Evolutionary conservation across 352 stramenopile genomes (phyloP).

Genomic region (Pythium myriotylum): DNA sequence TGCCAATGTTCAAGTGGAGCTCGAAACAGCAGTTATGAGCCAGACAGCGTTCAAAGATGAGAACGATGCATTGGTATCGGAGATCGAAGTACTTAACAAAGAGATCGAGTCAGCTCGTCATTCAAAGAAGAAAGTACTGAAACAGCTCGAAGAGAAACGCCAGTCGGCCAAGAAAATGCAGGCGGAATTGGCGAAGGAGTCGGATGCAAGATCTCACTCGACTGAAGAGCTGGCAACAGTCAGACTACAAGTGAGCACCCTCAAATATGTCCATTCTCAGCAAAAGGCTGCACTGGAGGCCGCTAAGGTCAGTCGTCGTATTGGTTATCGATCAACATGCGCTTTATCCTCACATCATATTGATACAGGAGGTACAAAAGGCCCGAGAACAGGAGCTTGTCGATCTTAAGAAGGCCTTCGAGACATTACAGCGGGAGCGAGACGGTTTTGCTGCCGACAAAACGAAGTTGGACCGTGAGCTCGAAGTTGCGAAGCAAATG

Average conservation of each 20-base stretch:
- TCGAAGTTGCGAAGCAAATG: slow-evolving; percentile 67
- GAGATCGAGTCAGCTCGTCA: slow-evolving; percentile 65
- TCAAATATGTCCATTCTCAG: slow-evolving; percentile 76
- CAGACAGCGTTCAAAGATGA: slow-evolving; percentile 66
- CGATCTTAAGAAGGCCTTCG: slow-evolving; percentile 66
- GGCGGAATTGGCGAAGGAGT: slow-evolving; percentile 60
- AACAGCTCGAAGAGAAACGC: slow-evolving; percentile 83
- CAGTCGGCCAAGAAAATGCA: slow-evolving; percentile 76
- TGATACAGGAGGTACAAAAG: slow-evolving; percentile 48
- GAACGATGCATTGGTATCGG: slow-evolving; percentile 70
- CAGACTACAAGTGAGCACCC: slow-evolving; percentile 69
- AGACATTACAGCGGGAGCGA: slow-evolving; percentile 55
- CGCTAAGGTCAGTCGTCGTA: slow-evolving; percentile 45
- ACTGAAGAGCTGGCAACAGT: slow-evolving; percentile 79
- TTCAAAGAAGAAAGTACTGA: slow-evolving; percentile 69
- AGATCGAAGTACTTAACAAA: slow-evolving; percentile 71
- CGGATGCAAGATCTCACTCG: slow-evolving; percentile 67
- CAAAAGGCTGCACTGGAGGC: slow-evolving; percentile 72
- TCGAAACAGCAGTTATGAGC: slow-evolving; percentile 52
- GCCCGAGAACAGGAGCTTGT: slow-evolving; percentile 64
- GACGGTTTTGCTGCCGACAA: slow-evolving; percentile 57
- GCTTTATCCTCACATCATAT: not conserved
- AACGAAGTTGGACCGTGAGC: slow-evolving; percentile 55
- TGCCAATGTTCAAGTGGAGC: slow-evolving; percentile 40
- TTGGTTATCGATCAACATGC: not conserved